A percentile compares a stretch with the other conserved stretches of the same genome.
Evolutionary conservation across 176 grass and related monocot genomes (phyloP).

Genomic region (Musa itinerans): DNA sequence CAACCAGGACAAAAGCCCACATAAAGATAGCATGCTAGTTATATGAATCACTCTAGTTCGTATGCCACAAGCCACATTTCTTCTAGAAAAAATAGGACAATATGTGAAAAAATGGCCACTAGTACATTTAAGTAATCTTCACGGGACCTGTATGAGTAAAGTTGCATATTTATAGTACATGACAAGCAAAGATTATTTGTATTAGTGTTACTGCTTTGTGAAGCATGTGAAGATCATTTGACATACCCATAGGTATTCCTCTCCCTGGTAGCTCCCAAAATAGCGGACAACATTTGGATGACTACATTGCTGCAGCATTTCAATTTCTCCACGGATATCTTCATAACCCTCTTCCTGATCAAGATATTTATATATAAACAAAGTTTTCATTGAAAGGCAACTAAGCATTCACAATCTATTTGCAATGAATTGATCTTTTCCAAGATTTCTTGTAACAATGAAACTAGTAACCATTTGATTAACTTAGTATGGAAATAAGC

Average conservation of each 20-base stretch:
- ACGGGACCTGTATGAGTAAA: no score
- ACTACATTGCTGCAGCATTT: conserved; percentile 98
- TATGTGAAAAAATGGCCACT: no score
- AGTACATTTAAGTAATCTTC: no score
- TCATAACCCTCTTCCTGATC: conserved; percentile 93
- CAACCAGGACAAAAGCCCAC: not conserved
- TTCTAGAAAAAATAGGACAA: no score
- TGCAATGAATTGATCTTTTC: not conserved
- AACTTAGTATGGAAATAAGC: no score
- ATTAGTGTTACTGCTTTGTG: not conserved
- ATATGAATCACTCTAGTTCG: not conserved
- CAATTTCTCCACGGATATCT: conserved; percentile 96
- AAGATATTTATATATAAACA: not conserved
- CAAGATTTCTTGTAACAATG: no score
- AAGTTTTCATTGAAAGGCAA: not conserved
- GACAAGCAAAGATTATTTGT: not conserved
- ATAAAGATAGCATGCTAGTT: not conserved
- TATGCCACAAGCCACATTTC: no score
- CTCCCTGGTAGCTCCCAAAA: conserved; percentile 98
- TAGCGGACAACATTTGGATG: conserved; percentile 97
- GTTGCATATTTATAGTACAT: no score
- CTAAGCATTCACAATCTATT: not conserved
- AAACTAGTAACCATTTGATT: no score
- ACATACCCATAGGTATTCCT: conserved; percentile 92
- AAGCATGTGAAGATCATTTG: conserved; percentile 3